These are phyloP conservation scores for Crithidia sp. DNA, from an alignment of 208 protist species.

Conservation along the genomic window DNA sequence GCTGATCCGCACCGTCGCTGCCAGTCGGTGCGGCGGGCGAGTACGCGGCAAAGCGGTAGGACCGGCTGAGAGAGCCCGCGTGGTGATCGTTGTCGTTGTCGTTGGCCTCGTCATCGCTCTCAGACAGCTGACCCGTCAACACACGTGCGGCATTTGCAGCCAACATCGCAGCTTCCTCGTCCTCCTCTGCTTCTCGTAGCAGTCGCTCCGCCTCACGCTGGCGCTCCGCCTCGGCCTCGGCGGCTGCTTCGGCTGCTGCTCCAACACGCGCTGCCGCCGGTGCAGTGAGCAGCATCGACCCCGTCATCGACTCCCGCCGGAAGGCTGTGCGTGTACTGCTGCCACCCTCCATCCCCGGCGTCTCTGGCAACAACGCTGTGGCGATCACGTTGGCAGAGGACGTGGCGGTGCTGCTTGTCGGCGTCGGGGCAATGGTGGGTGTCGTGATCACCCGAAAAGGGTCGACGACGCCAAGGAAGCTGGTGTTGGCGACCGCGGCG, in stretches of 20 bases:
- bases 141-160: not conserved
- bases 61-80: not conserved
- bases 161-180: not conserved
- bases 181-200: not conserved
- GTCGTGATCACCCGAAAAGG: conserved; percentile 1
- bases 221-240: conserved; percentile 7
- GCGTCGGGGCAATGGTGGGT: not conserved
- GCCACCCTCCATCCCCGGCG: conserved; percentile 14
- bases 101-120: not conserved
- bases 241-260: conserved; percentile 7
- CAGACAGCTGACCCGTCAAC: not conserved
- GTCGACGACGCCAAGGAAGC: conserved; percentile 14
- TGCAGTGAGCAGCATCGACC: conserved; percentile 42
- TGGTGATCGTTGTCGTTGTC: not conserved
- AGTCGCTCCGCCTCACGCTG: not conserved
- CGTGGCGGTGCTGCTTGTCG: not conserved
- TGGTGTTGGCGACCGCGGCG: conserved; percentile 4
- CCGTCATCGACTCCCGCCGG: conserved; percentile 21
- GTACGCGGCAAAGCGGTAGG: not conserved
- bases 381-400: conserved; percentile 17
- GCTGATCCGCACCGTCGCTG: not conserved
- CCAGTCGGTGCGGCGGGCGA: no score
- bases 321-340: not conserved
- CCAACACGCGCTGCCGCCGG: conserved; percentile 25
- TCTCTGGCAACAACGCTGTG: not conserved